A percentile compares a stretch with the other conserved stretches of the same genome.
These are phyloP conservation scores for Didymella exigua DNA, from an alignment of 2,329 filamentous ascomycete species.

Conservation along the genomic window DNA sequence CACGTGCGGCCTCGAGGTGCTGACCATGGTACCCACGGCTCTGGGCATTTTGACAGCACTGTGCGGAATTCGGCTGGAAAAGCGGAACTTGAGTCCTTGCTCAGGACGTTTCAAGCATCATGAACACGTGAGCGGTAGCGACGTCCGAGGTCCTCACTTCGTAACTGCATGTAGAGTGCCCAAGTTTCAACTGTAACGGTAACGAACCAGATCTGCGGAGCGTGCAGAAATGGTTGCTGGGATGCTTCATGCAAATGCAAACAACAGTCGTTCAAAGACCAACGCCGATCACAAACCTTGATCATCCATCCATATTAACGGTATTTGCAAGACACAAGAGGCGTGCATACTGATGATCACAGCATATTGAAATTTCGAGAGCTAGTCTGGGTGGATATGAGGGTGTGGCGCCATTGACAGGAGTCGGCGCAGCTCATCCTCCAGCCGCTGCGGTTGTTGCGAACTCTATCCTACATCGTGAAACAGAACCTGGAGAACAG, in stretches of 20 bases:
- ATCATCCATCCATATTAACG: not conserved
- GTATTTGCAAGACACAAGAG: not conserved
- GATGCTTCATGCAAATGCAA: not conserved
- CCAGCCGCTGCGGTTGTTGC: constrained; percentile 1
- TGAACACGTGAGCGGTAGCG: not conserved
- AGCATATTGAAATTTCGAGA: not conserved
- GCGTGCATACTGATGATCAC: constrained; percentile 4
- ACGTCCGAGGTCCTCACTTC: not conserved
- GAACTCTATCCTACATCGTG: constrained; percentile 6
- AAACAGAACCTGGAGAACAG: constrained; percentile 14
- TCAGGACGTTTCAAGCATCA: too few species aligned
- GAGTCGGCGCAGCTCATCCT: constrained; percentile 10
- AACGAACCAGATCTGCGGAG: not conserved
- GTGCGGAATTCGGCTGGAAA: not conserved
- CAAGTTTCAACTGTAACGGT: not conserved
- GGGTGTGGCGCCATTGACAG: constrained; percentile 12
- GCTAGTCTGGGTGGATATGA: not conserved
- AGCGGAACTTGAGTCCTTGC: not conserved
- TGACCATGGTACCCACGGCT: constrained; percentile 1
- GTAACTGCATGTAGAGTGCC: not conserved
- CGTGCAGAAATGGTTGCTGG: not conserved
- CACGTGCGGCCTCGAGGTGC: constrained; percentile 1
- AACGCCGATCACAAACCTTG: constrained; percentile 4
- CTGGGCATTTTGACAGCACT: not conserved
- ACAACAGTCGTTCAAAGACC: not conserved